Percentiles rank a stretch among this genome's conserved stretches.
phyloP scores from a whole-genome alignment of 768 basidiomycete species.

The Termitomyces sp. region DNA sequence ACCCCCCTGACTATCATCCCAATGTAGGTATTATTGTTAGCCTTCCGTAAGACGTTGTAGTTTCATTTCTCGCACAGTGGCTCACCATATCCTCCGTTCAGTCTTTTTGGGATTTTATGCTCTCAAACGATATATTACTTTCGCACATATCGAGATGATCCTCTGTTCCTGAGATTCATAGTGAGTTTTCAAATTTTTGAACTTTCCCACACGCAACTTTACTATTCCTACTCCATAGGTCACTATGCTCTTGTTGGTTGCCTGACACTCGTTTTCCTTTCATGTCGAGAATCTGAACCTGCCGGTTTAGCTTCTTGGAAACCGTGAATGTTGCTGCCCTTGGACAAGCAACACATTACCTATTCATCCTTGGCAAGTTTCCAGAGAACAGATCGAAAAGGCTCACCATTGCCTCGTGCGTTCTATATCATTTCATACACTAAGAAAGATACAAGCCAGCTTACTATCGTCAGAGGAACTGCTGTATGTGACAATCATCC shows the following conservation, averaged over 20 bases:
- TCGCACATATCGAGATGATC: neutral
- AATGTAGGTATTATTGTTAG: neutral
- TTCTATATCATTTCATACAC: neutral
- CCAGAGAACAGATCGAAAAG: neutral
- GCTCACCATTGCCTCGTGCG: neutral
- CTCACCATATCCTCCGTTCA: neutral
- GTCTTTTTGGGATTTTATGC: neutral
- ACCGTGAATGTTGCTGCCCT: neutral
- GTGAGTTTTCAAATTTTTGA: neutral
- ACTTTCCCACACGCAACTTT: neutral
- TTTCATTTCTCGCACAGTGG: too few species aligned
- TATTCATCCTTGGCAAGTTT: neutral
- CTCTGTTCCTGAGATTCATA: neutral
- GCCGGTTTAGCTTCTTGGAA: neutral
- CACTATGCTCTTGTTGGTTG: neutral
- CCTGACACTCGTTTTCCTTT: neutral
- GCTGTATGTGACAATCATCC: neutral
- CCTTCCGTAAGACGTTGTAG: neutral
- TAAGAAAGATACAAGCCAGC: neutral
- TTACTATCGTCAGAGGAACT: neutral
- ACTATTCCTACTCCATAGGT: neutral
- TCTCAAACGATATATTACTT: neutral
- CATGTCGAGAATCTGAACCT: neutral
- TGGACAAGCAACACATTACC: neutral
- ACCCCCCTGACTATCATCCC: neutral